Evolutionary conservation across 164 flowering plant genomes (phyloP).

Genomic region (Chloranthus sessilifolius): DNA sequence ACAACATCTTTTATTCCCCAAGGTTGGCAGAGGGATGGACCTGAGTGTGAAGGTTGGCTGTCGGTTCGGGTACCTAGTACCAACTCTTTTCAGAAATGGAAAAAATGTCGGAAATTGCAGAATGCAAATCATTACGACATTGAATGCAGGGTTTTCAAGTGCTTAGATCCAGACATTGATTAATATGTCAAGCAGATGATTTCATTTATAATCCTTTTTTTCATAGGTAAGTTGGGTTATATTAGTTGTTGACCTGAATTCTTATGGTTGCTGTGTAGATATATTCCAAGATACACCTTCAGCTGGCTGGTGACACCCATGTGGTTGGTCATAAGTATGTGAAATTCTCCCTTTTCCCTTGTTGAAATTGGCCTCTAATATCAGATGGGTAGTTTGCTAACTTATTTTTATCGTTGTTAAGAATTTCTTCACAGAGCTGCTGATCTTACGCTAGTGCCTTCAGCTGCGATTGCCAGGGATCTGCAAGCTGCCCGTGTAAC

Average conservation of each 20-base stretch:
- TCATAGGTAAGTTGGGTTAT: not conserved
- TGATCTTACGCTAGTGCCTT: conserved; percentile 94
- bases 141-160: too few relatives aligned
- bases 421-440: conserved; percentile 98
- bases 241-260: conserved; percentile 3
- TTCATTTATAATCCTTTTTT: too few relatives aligned
- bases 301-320: conserved; percentile 97
- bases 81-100: too few relatives aligned
- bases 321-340: conserved; percentile 94
- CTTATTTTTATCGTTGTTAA: conserved; percentile 20
- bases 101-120: too few relatives aligned
- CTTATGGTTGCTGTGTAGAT: conserved; percentile 41
- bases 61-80: too few relatives aligned
- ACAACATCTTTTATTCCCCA: too few relatives aligned
- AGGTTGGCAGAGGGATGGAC: too few relatives aligned
- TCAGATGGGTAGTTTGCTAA: conserved; percentile 5
- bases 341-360: conserved; percentile 1
- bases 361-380: not conserved
- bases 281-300: conserved; percentile 97
- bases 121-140: too few relatives aligned
- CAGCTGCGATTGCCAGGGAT: conserved; percentile 85
- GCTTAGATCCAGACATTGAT: too few relatives aligned
- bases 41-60: too few relatives aligned
- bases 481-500: conserved; percentile 67
- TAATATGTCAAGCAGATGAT: too few relatives aligned